A percentile compares a stretch with the other conserved stretches of the same genome.
Conservation (phyloP, 2,329 filamentous ascomycete species). For the Lecanicillium sp. region DNA sequence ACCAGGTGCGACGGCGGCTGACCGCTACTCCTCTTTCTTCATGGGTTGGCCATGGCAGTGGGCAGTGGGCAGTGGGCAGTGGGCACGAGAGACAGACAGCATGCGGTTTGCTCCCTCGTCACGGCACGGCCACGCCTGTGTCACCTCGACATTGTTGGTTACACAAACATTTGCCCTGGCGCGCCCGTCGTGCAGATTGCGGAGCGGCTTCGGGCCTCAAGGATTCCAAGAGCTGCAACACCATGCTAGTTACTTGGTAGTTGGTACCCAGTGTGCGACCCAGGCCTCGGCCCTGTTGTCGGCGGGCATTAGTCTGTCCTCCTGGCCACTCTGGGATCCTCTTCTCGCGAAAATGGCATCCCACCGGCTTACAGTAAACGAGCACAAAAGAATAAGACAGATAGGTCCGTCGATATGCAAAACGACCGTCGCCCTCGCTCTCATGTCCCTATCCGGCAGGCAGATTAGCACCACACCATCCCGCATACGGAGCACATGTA, state of each 20-base stretch:
- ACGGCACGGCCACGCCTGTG: background rate
- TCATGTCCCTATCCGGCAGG: background rate
- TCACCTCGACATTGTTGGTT: constrained; percentile 9
- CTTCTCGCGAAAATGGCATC: background rate
- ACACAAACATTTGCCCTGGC: background rate
- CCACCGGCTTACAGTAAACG: background rate
- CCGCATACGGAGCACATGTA: background rate
- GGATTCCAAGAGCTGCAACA: background rate
- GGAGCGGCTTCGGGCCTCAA: background rate
- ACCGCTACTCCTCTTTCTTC: constrained; percentile 10
- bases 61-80: background rate
- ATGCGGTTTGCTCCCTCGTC: background rate
- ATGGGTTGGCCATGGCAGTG: background rate
- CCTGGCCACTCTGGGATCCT: too few species aligned
- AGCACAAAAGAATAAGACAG: background rate
- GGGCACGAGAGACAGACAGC: background rate
- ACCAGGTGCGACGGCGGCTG: constrained; percentile 10
- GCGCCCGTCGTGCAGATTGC: background rate
- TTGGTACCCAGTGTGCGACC: too few species aligned
- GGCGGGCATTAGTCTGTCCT: background rate
- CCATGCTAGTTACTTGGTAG: too few species aligned
- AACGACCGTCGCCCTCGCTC: background rate
- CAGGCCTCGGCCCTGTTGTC: background rate
- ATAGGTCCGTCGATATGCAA: background rate
- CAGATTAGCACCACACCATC: background rate